Evolutionary conservation across 1,139 yeast genomes (phyloP).

Genomic region (Candida pseudoviswanathii): DNA sequence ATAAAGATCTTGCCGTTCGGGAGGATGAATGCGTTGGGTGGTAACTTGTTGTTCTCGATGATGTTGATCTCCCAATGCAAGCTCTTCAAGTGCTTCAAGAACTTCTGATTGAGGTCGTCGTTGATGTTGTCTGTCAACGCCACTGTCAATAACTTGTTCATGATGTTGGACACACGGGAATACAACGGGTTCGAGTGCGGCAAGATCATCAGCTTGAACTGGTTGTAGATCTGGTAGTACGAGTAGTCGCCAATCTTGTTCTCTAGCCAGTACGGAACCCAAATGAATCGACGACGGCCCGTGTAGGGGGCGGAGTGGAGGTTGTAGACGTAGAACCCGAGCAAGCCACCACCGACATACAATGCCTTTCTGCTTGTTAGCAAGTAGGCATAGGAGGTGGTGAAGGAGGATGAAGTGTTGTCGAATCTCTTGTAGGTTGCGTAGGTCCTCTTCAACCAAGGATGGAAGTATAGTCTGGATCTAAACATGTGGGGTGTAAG

Average conservation of each 20-base stretch:
- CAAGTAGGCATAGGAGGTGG: constrained; percentile 14
- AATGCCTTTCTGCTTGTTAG: constrained; percentile 21
- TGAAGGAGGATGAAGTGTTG: constrained; percentile 15
- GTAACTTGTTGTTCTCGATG: constrained; percentile 59
- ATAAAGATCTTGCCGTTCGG: constrained; percentile 97
- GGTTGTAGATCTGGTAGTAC: constrained; percentile 59
- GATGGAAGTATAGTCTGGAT: constrained; percentile 3
- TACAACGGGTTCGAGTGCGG: constrained; percentile 59
- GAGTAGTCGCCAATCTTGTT: constrained; percentile 65
- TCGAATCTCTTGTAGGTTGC: constrained; percentile 27
- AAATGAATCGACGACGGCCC: constrained; percentile 68
- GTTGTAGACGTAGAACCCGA: constrained; percentile 60
- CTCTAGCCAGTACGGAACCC: constrained; percentile 73
- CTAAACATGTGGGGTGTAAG: neutral
- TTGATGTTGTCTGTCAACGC: constrained; percentile 37
- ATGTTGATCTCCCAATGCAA: constrained; percentile 84
- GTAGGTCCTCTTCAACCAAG: constrained; percentile 10
- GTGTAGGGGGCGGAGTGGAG: constrained; percentile 85
- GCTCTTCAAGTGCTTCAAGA: constrained; percentile 34
- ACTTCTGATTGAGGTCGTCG: constrained; percentile 26
- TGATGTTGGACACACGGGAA: constrained; percentile 56
- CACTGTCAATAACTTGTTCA: constrained; percentile 63
- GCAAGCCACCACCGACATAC: constrained; percentile 24
- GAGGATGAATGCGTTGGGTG: constrained; percentile 94
- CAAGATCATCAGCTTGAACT: constrained; percentile 48